phyloP scores from a whole-genome alignment of 2,329 filamentous ascomycete species.

The Fusarium sp. region DNA sequence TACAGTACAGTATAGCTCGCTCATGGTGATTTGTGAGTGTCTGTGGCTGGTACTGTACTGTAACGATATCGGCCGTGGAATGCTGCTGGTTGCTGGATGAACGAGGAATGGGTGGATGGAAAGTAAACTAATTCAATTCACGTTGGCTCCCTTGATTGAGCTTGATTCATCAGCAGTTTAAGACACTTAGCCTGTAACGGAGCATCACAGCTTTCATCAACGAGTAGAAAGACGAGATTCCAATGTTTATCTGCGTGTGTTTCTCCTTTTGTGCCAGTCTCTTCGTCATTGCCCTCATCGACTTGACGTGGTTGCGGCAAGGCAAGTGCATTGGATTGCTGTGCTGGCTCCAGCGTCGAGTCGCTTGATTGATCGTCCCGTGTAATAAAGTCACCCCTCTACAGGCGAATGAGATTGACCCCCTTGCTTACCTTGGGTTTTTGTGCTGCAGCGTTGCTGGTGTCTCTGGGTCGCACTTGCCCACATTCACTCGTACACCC shows the following conservation, averaged over 20 bases:
- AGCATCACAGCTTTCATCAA: slow-evolving; percentile 8
- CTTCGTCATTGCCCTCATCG: slow-evolving; percentile 36
- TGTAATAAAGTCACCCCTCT: slow-evolving; percentile 25
- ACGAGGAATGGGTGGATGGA: slow-evolving; percentile 12
- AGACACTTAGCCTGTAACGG: slow-evolving; percentile 15
- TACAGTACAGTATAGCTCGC: slow-evolving; percentile 19
- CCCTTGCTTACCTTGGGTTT: slow-evolving; percentile 25
- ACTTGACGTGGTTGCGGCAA: slow-evolving; percentile 25
- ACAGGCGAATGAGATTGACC: slow-evolving; percentile 1
- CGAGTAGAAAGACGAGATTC: slow-evolving; percentile 21
- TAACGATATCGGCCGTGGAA: slow-evolving; percentile 5
- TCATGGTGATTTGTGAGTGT: slow-evolving; percentile 15
- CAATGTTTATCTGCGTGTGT: slow-evolving; percentile 27
- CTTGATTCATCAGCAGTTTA: slow-evolving; percentile 11
- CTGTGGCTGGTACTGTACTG: slow-evolving; percentile 19
- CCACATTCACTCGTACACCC: slow-evolving; percentile 31
- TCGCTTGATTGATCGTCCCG: slow-evolving; percentile 38
- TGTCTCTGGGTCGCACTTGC: slow-evolving; percentile 33
- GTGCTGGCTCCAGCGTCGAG: slow-evolving; percentile 39
- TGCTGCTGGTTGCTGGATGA: slow-evolving; percentile 31
- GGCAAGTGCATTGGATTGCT: slow-evolving; percentile 37
- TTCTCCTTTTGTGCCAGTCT: slow-evolving; percentile 37
- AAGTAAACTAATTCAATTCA: slow-evolving; percentile 7
- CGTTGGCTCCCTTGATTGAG: slow-evolving; percentile 4
- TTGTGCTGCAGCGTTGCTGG: slow-evolving; percentile 23